Conservation (phyloP, 1,284 basidiomycete genomes). For the Moesziomyces sp. region DNA sequence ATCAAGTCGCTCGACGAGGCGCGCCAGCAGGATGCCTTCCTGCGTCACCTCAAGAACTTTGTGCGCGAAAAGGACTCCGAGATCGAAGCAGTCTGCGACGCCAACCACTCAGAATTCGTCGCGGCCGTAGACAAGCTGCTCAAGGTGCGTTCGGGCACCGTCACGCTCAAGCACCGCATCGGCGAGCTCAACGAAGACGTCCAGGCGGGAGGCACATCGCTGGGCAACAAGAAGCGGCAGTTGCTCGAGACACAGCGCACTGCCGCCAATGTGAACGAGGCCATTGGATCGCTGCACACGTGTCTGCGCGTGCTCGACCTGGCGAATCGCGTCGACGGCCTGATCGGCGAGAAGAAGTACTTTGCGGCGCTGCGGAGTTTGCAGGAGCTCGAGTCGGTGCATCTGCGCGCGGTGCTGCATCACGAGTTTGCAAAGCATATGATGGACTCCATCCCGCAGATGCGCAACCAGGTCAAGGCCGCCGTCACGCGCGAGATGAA, state of each 20-base stretch:
- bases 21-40: constrained; percentile 88
- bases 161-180: constrained; percentile 72
- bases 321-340: constrained; percentile 89
- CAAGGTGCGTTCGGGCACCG: constrained; percentile 82
- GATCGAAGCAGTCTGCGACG: constrained; percentile 93
- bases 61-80: constrained; percentile 93
- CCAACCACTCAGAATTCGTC: constrained; percentile 98
- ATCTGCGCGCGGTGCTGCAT: constrained; percentile 82
- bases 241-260: constrained; percentile 87
- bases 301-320: constrained; percentile 92
- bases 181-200: constrained; percentile 74
- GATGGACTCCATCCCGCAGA: constrained; percentile 87
- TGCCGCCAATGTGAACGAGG: constrained; percentile 91
- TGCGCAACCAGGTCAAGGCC: constrained; percentile 87
- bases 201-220: constrained; percentile 64
- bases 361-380: constrained; percentile 82
- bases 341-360: constrained; percentile 89
- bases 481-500: constrained; percentile 95
- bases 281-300: constrained; percentile 91
- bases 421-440: constrained; percentile 94
- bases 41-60: constrained; percentile 84
- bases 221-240: constrained; percentile 59
- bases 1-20: constrained; percentile 79
- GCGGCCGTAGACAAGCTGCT: constrained; percentile 93
- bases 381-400: constrained; percentile 80